A percentile compares a stretch with the other conserved stretches of the same genome.
phyloP scores from a whole-genome alignment of 2,329 filamentous ascomycete genomes.

The Ascochyta rabiei region DNA sequence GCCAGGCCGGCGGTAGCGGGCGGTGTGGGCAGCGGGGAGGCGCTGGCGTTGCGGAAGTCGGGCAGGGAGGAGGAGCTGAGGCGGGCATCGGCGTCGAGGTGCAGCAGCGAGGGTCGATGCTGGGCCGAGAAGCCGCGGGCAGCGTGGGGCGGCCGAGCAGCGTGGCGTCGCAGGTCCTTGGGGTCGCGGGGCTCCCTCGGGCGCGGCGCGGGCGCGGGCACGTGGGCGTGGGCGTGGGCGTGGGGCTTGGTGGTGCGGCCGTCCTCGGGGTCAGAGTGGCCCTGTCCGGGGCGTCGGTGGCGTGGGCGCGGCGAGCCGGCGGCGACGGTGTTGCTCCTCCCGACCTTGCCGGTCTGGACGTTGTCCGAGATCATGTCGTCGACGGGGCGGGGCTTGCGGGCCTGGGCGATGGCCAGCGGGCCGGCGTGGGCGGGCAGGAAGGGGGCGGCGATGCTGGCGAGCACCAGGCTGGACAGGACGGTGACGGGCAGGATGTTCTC shows the following conservation, averaged over 20 bases:
- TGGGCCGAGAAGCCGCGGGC: constrained; percentile 35
- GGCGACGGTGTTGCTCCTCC: constrained; percentile 73
- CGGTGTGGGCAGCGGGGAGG: constrained; percentile 47
- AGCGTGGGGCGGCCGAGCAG: constrained; percentile 28
- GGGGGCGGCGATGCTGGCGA: constrained; percentile 77
- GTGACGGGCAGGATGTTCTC: constrained; percentile 83
- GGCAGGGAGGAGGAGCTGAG: constrained; percentile 73
- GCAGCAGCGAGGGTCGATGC: constrained; percentile 58
- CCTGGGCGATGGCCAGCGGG: constrained; percentile 80
- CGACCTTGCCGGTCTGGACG: constrained; percentile 61
- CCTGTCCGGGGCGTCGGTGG: constrained; percentile 48
- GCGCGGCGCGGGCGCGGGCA: constrained; percentile 42
- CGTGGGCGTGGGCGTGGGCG: too few species aligned
- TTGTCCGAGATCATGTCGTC: constrained; percentile 68
- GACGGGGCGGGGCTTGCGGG: constrained; percentile 72
- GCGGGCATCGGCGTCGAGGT: constrained; percentile 64
- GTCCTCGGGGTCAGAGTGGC: constrained; percentile 47
- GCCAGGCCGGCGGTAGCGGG: constrained; percentile 50
- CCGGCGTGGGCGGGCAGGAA: constrained; percentile 79
- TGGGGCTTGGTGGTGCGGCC: constrained; percentile 44
- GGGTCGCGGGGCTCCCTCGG: constrained; percentile 31
- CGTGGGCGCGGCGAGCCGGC: constrained; percentile 51
- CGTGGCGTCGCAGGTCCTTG: constrained; percentile 40
- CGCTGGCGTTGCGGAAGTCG: constrained; percentile 61
- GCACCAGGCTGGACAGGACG: constrained; percentile 78